Evolutionary conservation across 345 rosid genomes (phyloP).

Genomic region (Sonneratia alba): DNA sequence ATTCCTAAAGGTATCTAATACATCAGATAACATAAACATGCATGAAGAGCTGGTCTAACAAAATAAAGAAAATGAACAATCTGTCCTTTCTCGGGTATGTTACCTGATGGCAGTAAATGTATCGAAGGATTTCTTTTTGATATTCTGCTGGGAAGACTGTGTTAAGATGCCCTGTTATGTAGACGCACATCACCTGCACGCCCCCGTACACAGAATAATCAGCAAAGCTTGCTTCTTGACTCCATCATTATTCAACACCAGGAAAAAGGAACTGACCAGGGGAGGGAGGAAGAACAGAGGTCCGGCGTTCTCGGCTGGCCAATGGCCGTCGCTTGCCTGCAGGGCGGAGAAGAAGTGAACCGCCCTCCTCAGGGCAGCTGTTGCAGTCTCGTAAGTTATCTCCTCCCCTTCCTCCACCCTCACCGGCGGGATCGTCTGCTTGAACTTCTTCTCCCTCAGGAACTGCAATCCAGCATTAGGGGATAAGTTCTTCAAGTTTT

Average conservation of each 20-base stretch:
- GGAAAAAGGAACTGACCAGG: slow-evolving; percentile 4
- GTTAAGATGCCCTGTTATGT: slow-evolving; percentile 11
- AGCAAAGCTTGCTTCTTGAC: not conserved
- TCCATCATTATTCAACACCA: too few species aligned
- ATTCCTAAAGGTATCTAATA: not conserved
- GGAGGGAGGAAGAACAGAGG: slow-evolving; percentile 13
- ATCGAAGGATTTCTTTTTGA: slow-evolving; percentile 9
- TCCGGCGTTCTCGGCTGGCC: slow-evolving; percentile 36
- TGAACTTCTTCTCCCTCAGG: slow-evolving; percentile 22
- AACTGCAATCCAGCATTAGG: slow-evolving; percentile 10
- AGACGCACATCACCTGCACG: slow-evolving; percentile 10
- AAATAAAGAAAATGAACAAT: not conserved
- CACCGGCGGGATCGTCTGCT: slow-evolving; percentile 21
- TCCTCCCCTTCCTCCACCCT: slow-evolving; percentile 22
- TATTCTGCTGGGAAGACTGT: slow-evolving; percentile 6
- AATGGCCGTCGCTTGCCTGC: slow-evolving; percentile 29
- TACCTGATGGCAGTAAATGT: slow-evolving; percentile 9
- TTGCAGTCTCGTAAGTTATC: slow-evolving; percentile 19
- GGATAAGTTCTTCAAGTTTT: too few species aligned
- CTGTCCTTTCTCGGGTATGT: not conserved
- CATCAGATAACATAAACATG: not conserved
- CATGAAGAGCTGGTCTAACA: not conserved
- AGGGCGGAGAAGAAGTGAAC: slow-evolving; percentile 26
- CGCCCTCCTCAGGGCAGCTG: slow-evolving; percentile 19
- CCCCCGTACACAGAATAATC: not conserved